Conservation (phyloP, 768 basidiomycete species). For the Flagelloscypha sp. region DNA sequence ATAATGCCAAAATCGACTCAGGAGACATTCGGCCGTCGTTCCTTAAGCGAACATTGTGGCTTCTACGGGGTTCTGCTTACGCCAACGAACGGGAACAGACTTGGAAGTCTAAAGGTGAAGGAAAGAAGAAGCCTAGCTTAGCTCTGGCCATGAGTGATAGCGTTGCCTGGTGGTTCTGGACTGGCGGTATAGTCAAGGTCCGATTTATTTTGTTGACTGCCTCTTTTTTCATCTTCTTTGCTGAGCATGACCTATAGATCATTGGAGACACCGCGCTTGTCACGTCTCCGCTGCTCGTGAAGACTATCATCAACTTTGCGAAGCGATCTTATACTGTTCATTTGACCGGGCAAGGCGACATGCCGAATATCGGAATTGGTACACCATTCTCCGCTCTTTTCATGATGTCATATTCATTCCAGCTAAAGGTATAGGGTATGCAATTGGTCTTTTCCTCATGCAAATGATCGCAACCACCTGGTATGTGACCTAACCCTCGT, state of each 20-base stretch:
- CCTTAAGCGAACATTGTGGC: constrained; percentile 49
- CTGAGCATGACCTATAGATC: constrained; percentile 39
- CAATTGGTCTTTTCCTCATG: constrained; percentile 59
- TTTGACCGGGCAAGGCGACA: constrained; percentile 18
- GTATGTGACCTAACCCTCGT: too few species aligned
- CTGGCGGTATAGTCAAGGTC: constrained; percentile 49
- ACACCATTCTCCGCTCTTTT: too few species aligned
- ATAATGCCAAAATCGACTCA: constrained; percentile 59
- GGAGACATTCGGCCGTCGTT: constrained; percentile 57
- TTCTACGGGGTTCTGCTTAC: constrained; percentile 31
- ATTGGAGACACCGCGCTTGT: constrained; percentile 67
- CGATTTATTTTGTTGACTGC: too few species aligned
- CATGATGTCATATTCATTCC: constrained; percentile 20
- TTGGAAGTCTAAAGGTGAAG: constrained; percentile 59
- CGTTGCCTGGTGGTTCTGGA: constrained; percentile 75
- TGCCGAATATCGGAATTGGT: constrained; percentile 35
- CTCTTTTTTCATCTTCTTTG: too few species aligned
- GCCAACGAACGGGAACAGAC: constrained; percentile 46
- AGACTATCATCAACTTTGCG: constrained; percentile 70
- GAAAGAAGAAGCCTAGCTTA: constrained; percentile 56
- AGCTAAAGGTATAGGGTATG: constrained; percentile 64
- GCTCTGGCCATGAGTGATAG: constrained; percentile 68
- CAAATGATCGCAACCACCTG: constrained; percentile 60
- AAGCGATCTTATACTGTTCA: constrained; percentile 50
- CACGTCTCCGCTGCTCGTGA: constrained; percentile 70